phyloP scores from a whole-genome alignment of 768 basidiomycete species.

The Pisolithus marmoratus region DNA sequence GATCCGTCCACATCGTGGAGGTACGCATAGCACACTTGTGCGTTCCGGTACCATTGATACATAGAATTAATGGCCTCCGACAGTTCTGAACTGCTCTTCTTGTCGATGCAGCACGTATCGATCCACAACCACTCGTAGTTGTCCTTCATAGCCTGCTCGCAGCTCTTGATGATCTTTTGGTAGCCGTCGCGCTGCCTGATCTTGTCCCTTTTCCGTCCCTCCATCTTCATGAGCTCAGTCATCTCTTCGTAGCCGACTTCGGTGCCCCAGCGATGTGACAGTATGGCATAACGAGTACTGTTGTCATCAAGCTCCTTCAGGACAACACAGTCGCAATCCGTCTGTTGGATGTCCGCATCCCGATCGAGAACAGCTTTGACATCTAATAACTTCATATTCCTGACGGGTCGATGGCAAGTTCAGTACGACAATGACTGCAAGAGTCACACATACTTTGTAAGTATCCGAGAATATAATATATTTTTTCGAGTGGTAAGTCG shows the following conservation, averaged over 20 bases:
- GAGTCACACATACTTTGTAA: too few species aligned
- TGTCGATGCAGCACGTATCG: constrained; percentile 18
- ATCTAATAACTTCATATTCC: too few species aligned
- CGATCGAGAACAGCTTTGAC: too few species aligned
- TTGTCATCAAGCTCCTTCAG: too few species aligned
- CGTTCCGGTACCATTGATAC: constrained; percentile 14
- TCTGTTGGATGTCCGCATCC: too few species aligned
- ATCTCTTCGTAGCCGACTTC: neutral
- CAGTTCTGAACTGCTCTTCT: constrained; percentile 16
- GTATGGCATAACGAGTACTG: constrained; percentile 1
- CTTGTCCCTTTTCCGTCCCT: too few species aligned
- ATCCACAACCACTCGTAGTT: constrained; percentile 9
- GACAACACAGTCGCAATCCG: too few species aligned
- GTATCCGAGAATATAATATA: too few species aligned
- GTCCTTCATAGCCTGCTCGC: constrained; percentile 1
- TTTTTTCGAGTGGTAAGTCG: too few species aligned
- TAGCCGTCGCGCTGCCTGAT: neutral
- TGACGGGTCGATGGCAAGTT: too few species aligned
- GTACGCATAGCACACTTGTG: constrained; percentile 14
- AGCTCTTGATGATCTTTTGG: neutral
- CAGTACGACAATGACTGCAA: too few species aligned
- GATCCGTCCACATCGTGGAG: constrained; percentile 5
- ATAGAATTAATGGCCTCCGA: constrained; percentile 13
- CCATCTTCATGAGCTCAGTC: neutral
- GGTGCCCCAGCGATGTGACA: constrained; percentile 3